These are phyloP conservation scores for Lomentospora prolificans DNA, from an alignment of 2,329 filamentous ascomycete genomes.

Conservation along the genomic window DNA sequence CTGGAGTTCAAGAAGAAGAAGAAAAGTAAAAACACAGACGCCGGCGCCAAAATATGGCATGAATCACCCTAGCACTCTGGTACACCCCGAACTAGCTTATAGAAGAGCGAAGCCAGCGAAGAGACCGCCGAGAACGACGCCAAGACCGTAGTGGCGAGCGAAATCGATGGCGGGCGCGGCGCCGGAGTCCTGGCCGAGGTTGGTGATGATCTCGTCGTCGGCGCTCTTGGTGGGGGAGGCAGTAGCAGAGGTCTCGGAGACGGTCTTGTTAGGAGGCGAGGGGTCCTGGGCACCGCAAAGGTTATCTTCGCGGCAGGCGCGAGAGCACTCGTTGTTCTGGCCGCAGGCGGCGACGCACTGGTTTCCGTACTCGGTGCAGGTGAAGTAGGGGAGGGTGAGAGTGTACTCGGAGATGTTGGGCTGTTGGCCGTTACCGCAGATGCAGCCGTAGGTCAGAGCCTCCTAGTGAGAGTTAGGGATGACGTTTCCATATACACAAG, in stretches of 20 bases:
- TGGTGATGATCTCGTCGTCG: conserved; percentile 13
- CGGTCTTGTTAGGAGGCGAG: conserved; percentile 43
- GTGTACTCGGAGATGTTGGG: conserved; percentile 72
- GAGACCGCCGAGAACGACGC: conserved; percentile 26
- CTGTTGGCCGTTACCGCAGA: conserved; percentile 55
- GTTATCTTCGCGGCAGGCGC: conserved; percentile 52
- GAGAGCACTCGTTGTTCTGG: conserved; percentile 47
- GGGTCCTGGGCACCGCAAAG: conserved; percentile 65
- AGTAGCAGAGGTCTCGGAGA: conserved; percentile 25
- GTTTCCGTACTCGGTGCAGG: conserved; percentile 61
- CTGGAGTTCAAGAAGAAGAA: not conserved
- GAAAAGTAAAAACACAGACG: not conserved
- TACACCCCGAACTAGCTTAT: conserved; percentile 13
- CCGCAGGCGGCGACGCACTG: conserved; percentile 55
- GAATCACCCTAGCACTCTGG: not conserved
- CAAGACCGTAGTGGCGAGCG: conserved; percentile 21
- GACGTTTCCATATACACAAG: not conserved
- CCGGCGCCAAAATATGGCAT: conserved; percentile 1
- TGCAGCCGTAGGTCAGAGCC: conserved; percentile 58
- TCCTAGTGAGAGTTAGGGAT: conserved; percentile 26
- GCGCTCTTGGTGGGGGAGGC: conserved; percentile 14
- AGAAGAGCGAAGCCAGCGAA: conserved; percentile 31
- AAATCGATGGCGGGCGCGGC: conserved; percentile 23
- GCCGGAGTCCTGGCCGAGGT: conserved; percentile 11
- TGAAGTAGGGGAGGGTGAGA: conserved; percentile 67